These are phyloP conservation scores for Phytophthora macrochlamydospora DNA, from an alignment of 352 stramenopile species.

Conservation along the genomic window DNA sequence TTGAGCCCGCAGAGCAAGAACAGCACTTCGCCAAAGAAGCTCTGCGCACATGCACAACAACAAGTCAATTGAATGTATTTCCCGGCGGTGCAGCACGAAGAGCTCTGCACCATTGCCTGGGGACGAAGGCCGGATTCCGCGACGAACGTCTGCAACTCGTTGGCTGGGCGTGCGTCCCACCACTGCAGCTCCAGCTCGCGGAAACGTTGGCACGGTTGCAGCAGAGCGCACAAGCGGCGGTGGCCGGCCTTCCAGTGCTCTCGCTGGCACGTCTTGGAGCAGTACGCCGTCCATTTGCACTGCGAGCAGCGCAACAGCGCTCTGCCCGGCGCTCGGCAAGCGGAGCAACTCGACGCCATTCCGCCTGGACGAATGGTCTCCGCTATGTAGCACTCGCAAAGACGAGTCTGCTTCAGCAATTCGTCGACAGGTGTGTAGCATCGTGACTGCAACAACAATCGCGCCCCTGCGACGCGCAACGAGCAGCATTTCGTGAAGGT, in stretches of 20 bases:
- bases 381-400: conserved; percentile 7
- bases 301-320: conserved; percentile 46
- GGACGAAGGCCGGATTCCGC: conserved; percentile 39
- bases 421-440: too few species aligned
- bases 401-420: conserved; percentile 5
- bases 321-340: conserved; percentile 19
- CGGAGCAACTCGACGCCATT: conserved; percentile 6
- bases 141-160: conserved; percentile 32
- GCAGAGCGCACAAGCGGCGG: conserved; percentile 32
- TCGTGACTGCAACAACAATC: too few species aligned
- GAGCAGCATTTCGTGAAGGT: too few species aligned
- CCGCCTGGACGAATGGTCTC: conserved; percentile 9
- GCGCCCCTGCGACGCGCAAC: too few species aligned
- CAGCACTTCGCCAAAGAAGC: conserved; percentile 77
- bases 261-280: conserved; percentile 61
- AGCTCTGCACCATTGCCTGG: conserved; percentile 45
- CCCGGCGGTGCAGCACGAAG: neutral
- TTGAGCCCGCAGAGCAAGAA: conserved; percentile 72
- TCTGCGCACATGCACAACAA: conserved; percentile 14
- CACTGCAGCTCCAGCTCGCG: conserved; percentile 39
- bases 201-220: conserved; percentile 31
- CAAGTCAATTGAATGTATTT: conserved; percentile 2
- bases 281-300: conserved; percentile 68
- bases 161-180: conserved; percentile 30
- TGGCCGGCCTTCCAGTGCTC: conserved; percentile 53